Percentiles rank a stretch among this genome's conserved stretches.
Conservation (phyloP, 108 stramenopile species). For the Nitzschia inconspicua region DNA sequence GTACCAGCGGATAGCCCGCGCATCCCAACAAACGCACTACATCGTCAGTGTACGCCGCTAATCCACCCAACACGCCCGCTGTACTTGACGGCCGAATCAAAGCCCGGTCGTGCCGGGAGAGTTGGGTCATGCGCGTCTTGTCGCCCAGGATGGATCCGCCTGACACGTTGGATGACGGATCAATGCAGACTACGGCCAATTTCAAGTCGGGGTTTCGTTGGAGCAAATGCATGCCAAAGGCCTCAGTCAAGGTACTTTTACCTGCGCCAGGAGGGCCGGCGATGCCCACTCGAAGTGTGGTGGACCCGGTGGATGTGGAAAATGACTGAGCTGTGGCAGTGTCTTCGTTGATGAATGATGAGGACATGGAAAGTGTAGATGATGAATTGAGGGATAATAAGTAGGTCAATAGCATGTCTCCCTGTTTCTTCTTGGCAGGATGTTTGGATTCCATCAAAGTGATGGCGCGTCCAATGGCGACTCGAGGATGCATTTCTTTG, state of each 20-base stretch:
- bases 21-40: constrained; percentile 89
- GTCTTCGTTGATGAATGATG: background rate
- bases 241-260: constrained; percentile 61
- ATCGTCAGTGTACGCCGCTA: constrained; percentile 90
- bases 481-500: constrained; percentile 26
- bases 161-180: constrained; percentile 84
- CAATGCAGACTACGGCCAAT: constrained; percentile 88
- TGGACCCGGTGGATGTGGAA: too few species aligned
- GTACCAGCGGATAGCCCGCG: constrained; percentile 86
- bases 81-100: constrained; percentile 95
- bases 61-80: constrained; percentile 82
- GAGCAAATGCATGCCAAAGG: constrained; percentile 65
- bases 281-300: constrained; percentile 73
- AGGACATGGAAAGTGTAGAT: constrained; percentile 3
- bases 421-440: constrained; percentile 43
- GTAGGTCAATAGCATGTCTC: constrained; percentile 54
- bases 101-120: constrained; percentile 74
- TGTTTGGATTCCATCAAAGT: constrained; percentile 75
- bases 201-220: constrained; percentile 20
- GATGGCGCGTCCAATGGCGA: constrained; percentile 70
- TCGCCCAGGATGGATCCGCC: constrained; percentile 98
- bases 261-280: constrained; percentile 73
- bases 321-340: background rate
- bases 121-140: constrained; percentile 94
- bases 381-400: constrained; percentile 11